Evolutionary conservation across 2,329 filamentous ascomycete genomes (phyloP).

Genomic region (Colletotrichum sp.): DNA sequence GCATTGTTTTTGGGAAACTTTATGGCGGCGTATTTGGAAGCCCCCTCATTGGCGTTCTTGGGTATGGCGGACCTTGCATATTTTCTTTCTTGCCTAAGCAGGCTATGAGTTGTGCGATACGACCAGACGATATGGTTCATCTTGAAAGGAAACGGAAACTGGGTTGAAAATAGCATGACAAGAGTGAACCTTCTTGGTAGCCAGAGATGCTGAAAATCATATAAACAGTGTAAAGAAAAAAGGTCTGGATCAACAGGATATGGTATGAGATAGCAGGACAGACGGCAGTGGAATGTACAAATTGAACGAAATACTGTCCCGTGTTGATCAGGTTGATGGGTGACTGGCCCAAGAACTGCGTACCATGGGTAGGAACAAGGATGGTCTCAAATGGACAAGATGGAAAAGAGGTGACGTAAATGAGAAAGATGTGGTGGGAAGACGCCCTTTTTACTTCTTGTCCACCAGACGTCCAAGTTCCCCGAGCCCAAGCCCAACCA

Average conservation of each 20-base stretch:
- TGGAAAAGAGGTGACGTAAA: background rate
- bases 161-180: background rate
- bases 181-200: background rate
- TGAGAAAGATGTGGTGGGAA: background rate
- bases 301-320: background rate
- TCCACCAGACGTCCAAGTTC: background rate
- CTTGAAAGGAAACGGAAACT: background rate
- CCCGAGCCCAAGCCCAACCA: background rate
- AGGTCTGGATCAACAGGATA: background rate
- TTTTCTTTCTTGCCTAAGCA: background rate
- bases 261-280: background rate
- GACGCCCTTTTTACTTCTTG: background rate
- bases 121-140: background rate
- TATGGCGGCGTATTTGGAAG: constrained; percentile 4
- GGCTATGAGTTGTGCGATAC: constrained; percentile 1
- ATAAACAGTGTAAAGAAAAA: background rate
- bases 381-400: background rate
- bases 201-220: background rate
- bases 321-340: background rate
- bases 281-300: background rate
- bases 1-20: constrained; percentile 3
- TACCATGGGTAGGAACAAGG: background rate
- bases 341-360: background rate
- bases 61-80: background rate
- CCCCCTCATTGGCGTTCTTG: background rate